Evolutionary conservation across 2,329 filamentous ascomycete species (phyloP), one percentile per base, ranked within the genome.

Genomic region (Dactylellina cionopaga): DNA sequence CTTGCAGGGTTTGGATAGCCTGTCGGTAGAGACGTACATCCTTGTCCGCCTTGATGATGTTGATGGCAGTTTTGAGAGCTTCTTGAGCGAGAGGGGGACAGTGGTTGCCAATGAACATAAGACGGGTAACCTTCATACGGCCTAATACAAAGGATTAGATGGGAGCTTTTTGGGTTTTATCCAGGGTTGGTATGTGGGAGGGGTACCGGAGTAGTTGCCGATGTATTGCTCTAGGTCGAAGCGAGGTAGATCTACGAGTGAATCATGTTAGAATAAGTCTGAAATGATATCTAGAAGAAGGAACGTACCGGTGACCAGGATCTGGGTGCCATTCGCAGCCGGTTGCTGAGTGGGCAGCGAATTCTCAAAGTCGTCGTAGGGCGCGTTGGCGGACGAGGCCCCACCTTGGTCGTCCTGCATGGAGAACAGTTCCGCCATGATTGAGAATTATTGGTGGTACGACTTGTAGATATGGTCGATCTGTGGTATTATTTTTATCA

Each of bases 141-240:
- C 68, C 68, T 72, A 13, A 5, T 4, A 22, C 5, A 44, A n/a
- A 10, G 15, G n/a, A 33, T 46, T 44, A 52, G 44, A 39, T 33
- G 6, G 27, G 46, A 52, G 13, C 25, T 24, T 9, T 6, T 41
- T 11, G 13, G 22, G 31, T 41, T 24, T 13, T 6, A 66, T 54
- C 19, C 17, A 29, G 6, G 10, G 39, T 17, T 15, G 15, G 19
- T 22, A 46, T 9, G 15, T 47, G 27, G 11, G n/a, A 31, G 27
- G 19, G 7, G 46, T 81, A 93, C 93, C 92, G 79, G 84, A 85
- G 81, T 98, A 99, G 79, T 97, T 96, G 75, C 89, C 85, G 52
- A 96, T 90, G 80, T 97, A 98, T 35, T 90, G 87, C 73, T 97
- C 92, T 41, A 99, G 86, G 77, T 98, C 95, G 76, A 98, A 89